Evolutionary conservation across 169 alveolate genomes (phyloP).

Genomic region (Hepatocystis sp.): DNA sequence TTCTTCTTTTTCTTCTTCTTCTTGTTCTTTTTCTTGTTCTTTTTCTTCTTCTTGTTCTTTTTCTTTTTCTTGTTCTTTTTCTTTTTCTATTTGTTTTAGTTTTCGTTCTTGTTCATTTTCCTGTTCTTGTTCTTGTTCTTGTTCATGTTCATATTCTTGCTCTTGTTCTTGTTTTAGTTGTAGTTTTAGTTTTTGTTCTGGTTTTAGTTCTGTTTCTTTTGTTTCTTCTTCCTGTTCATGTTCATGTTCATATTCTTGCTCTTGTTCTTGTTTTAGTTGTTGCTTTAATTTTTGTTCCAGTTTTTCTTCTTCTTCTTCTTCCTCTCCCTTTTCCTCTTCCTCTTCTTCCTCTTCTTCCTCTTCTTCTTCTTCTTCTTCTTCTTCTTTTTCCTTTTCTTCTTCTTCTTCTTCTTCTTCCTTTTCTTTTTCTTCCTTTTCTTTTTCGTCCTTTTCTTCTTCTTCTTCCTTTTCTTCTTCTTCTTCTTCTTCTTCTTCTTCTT

Average conservation of each 20-base stretch:
- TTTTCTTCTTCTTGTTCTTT: background rate
- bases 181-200: too few species aligned
- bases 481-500: background rate
- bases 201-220: too few species aligned
- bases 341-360: background rate
- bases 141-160: too few species aligned
- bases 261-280: too few species aligned
- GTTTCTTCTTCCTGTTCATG: too few species aligned
- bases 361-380: background rate
- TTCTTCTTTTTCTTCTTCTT: background rate
- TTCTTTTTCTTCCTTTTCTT: background rate
- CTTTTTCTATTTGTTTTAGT: background rate
- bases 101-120: background rate
- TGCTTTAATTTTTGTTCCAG: too few species aligned
- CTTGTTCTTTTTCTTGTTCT: background rate
- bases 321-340: too few species aligned
- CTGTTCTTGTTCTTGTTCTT: too few species aligned
- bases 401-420: background rate
- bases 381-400: conserved; percentile 1
- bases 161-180: too few species aligned
- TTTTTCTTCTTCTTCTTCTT: too few species aligned
- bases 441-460: background rate
- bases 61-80: background rate
- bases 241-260: too few species aligned
- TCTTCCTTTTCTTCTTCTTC: background rate